Percentiles rank a stretch among this genome's conserved stretches.
phyloP scores from a whole-genome alignment of 768 basidiomycete species.

The Calvatia gigantea region DNA sequence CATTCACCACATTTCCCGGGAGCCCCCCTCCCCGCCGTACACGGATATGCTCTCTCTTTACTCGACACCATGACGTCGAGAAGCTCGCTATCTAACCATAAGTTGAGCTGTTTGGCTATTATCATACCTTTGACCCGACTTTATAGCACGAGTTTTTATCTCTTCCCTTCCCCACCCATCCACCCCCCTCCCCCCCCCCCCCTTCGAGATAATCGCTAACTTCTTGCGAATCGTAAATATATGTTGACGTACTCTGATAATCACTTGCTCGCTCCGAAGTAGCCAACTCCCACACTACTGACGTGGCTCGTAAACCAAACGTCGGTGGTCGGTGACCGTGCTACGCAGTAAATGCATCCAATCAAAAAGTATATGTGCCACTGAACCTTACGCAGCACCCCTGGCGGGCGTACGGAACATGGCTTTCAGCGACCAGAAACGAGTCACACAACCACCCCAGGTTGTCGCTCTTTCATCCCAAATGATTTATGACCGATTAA shows the following conservation, averaged over 20 bases:
- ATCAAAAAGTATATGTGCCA: not conserved
- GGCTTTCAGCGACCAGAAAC: not conserved
- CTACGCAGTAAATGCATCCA: not conserved
- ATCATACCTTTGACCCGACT: too few relatives aligned
- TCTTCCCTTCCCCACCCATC: not conserved
- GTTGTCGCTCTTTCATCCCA: not conserved
- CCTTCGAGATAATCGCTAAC: not conserved
- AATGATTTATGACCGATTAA: not conserved
- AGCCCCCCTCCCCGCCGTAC: not conserved
- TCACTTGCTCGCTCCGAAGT: not conserved
- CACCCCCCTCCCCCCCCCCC: not conserved
- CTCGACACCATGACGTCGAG: not conserved
- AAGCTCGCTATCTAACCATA: too few relatives aligned
- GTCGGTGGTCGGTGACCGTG: not conserved
- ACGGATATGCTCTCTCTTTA: not conserved
- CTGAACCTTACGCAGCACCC: not conserved
- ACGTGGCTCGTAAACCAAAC: not conserved
- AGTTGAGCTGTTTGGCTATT: too few relatives aligned
- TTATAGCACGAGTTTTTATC: too few relatives aligned
- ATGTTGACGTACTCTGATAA: not conserved
- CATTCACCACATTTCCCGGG: not conserved
- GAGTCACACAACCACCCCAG: not conserved
- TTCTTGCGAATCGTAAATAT: not conserved
- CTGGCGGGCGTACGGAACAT: not conserved
- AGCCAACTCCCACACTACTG: not conserved